phyloP scores from a whole-genome alignment of 192 early-diverging fungal genomes.

The Coemansia sp. region DNA sequence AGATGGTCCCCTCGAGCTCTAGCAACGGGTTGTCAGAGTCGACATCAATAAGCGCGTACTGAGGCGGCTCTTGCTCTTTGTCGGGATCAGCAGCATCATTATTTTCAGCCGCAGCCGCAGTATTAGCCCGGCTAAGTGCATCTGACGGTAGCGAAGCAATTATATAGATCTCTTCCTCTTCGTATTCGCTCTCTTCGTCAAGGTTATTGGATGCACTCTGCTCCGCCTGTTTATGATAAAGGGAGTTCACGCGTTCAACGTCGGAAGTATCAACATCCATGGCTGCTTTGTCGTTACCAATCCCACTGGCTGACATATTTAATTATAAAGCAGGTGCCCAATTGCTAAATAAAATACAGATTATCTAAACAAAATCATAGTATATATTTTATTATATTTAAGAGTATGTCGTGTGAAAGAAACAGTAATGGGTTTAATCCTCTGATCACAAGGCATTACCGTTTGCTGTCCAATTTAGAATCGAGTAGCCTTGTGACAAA shows the following conservation, averaged over 20 bases:
- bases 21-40: slow-evolving; percentile 37
- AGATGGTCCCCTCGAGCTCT: slow-evolving; percentile 41
- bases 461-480: too few relatives aligned
- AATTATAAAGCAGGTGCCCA: too few relatives aligned
- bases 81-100: neutral
- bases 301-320: neutral
- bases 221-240: neutral
- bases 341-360: too few relatives aligned
- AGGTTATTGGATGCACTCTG: neutral
- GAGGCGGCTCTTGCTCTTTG: neutral
- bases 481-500: too few relatives aligned
- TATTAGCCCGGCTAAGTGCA: slow-evolving; percentile 4
- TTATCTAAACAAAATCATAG: too few relatives aligned
- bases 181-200: slow-evolving; percentile 28
- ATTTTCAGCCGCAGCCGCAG: neutral
- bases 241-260: neutral
- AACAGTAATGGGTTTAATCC: too few relatives aligned
- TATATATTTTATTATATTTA: too few relatives aligned
- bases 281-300: neutral
- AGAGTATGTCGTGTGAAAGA: too few relatives aligned
- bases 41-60: slow-evolving; percentile 40
- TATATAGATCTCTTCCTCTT: slow-evolving; percentile 30
- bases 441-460: too few relatives aligned
- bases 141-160: slow-evolving; percentile 25
- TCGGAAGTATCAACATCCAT: neutral